A percentile compares a stretch with the other conserved stretches of the same genome.
These are phyloP conservation scores for Rhynchospora breviuscula DNA, from an alignment of 176 grass and related monocot species.

Conservation along the genomic window DNA sequence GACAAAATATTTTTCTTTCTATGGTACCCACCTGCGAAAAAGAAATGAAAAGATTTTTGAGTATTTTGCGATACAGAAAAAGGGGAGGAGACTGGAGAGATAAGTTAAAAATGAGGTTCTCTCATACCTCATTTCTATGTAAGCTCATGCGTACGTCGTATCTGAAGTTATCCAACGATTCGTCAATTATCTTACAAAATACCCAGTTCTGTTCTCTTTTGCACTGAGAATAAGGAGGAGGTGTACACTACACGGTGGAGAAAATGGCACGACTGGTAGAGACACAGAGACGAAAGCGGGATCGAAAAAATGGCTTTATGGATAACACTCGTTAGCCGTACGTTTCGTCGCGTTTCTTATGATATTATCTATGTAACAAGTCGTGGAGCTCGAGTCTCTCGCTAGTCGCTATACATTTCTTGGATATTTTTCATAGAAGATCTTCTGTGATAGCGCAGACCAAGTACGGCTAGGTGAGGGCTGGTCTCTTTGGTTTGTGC, in stretches of 20 bases:
- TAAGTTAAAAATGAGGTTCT: not conserved
- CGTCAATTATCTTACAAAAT: not conserved
- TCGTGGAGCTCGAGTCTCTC: not conserved
- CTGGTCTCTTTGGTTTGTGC: not conserved
- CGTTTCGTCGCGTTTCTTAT: not conserved
- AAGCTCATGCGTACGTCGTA: not conserved
- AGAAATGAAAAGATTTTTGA: not conserved
- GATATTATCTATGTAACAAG: constrained; percentile 2
- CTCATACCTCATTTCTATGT: constrained; percentile 8
- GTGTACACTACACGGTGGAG: constrained; percentile 1
- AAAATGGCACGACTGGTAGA: constrained; percentile 13
- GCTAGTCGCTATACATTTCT: not conserved
- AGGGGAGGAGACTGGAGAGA: not conserved
- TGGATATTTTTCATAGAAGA: not conserved
- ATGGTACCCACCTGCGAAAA: not conserved
- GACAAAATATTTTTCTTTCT: not conserved
- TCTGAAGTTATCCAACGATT: not conserved
- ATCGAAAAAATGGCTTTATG: constrained; percentile 10
- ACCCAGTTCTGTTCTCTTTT: no score
- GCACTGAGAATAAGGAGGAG: not conserved
- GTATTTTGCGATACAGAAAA: not conserved
- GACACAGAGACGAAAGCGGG: not conserved
- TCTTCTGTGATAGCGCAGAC: not conserved
- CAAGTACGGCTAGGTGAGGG: not conserved
- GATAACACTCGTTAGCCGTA: constrained; percentile 19